phyloP scores from a whole-genome alignment of 2,329 filamentous ascomycete species.

The Colletotrichum godetiae region DNA sequence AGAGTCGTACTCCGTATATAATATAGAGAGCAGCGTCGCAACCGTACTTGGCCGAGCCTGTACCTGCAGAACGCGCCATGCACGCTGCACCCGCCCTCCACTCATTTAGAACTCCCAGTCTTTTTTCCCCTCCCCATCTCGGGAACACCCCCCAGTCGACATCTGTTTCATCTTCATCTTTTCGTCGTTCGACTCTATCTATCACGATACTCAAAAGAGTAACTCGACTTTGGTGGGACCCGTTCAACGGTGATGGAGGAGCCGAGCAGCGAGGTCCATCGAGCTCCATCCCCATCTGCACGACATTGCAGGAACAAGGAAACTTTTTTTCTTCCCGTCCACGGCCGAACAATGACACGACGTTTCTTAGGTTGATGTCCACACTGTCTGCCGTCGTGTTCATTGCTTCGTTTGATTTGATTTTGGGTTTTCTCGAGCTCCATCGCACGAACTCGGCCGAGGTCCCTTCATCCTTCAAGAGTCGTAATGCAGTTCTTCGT shows the following conservation, averaged over 20 bases:
- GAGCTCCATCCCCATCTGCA: constrained; percentile 20
- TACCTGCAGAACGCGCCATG: constrained; percentile 27
- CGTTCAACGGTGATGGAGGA: not conserved
- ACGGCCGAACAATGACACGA: constrained; percentile 8
- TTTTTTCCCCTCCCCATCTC: no score
- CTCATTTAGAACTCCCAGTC: constrained; percentile 6
- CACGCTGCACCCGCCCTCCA: constrained; percentile 23
- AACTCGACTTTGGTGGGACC: not conserved
- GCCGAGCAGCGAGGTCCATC: not conserved
- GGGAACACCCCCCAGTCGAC: not conserved
- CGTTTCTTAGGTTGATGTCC: not conserved
- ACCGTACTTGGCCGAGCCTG: constrained; percentile 8
- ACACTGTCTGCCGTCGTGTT: not conserved
- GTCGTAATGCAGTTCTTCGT: not conserved
- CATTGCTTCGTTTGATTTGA: not conserved
- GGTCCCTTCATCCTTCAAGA: not conserved
- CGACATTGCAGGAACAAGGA: constrained; percentile 27
- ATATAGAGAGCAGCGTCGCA: not conserved
- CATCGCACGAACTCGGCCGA: constrained; percentile 8
- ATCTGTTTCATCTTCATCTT: constrained; percentile 27
- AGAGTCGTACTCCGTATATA: not conserved
- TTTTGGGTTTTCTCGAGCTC: not conserved
- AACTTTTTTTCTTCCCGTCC: not conserved
- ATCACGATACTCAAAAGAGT: constrained; percentile 14
- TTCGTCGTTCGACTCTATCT: constrained; percentile 21